These are phyloP conservation scores for Marasmius sp. DNA, from an alignment of 1,284 basidiomycete species.

Conservation along the genomic window DNA sequence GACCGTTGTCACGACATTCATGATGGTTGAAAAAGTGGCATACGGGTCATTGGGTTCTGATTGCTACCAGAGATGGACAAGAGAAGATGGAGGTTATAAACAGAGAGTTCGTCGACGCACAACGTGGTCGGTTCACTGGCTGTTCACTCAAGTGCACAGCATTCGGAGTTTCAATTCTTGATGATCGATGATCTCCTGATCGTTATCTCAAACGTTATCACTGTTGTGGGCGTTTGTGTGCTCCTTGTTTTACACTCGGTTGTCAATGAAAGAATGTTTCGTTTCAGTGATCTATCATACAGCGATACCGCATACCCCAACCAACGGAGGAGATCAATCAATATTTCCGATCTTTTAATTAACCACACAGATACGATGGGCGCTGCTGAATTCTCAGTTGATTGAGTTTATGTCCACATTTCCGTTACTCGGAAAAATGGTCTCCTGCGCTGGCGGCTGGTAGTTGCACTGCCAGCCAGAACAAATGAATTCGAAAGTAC, in stretches of 20 bases:
- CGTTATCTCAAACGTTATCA: neutral
- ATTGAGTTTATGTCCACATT: too few relatives aligned
- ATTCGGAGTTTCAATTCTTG: neutral
- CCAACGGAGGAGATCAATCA: too few relatives aligned
- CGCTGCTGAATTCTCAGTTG: too few relatives aligned
- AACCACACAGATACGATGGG: too few relatives aligned
- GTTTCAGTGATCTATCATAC: too few relatives aligned
- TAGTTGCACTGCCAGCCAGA: too few relatives aligned
- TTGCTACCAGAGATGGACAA: neutral
- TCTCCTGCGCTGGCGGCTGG: too few relatives aligned
- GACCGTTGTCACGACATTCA: neutral
- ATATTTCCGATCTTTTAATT: too few relatives aligned
- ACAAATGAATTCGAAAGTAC: too few relatives aligned
- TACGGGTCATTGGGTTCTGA: constrained; percentile 11
- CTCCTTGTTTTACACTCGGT: neutral
- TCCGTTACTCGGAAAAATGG: too few relatives aligned
- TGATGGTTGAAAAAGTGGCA: neutral
- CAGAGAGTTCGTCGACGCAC: neutral
- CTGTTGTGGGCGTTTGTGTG: neutral
- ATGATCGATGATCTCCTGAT: neutral
- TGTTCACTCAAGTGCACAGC: neutral
- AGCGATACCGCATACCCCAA: too few relatives aligned
- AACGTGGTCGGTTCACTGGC: neutral
- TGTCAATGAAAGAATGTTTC: neutral
- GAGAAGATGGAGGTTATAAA: neutral